Conservation (phyloP, 345 rosid genomes). For the Moricandia arvensis region DNA sequence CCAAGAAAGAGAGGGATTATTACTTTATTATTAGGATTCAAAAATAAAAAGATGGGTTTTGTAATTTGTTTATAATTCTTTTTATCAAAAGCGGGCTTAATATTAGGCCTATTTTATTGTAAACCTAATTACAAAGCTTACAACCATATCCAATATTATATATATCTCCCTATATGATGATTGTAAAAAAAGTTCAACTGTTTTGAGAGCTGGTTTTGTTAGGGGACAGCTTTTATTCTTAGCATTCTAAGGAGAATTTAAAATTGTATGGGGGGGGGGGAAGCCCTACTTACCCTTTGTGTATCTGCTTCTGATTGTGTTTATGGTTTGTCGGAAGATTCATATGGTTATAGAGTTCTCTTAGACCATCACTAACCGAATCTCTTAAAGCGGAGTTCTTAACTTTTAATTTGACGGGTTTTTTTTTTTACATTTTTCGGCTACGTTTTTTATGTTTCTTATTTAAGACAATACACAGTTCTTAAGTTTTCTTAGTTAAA, state of each 20-base stretch:
- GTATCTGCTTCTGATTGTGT: neutral
- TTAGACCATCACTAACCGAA: neutral
- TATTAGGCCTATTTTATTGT: slow-evolving; percentile 1
- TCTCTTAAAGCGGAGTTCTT: no score
- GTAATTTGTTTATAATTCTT: slow-evolving; percentile 6
- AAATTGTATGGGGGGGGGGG: no score
- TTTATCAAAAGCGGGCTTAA: slow-evolving; percentile 2
- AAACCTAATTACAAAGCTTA: slow-evolving; percentile 7
- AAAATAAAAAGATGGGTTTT: neutral
- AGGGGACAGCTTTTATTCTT: no score
- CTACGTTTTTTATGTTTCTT: no score
- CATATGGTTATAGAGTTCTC: neutral
- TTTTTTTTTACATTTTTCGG: no score
- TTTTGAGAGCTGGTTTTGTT: no score
- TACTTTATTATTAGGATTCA: neutral
- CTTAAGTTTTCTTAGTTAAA: no score
- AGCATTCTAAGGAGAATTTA: no score
- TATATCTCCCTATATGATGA: neutral
- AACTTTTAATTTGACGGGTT: no score
- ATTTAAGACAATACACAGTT: no score
- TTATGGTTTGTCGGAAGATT: neutral
- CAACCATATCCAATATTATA: neutral
- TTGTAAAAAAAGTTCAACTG: no score
- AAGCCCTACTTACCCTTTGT: no score
- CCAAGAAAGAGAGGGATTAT: neutral